These are phyloP conservation scores for Neofusicoccum parvum DNA, from an alignment of 2,329 filamentous ascomycete genomes.

Conservation along the genomic window DNA sequence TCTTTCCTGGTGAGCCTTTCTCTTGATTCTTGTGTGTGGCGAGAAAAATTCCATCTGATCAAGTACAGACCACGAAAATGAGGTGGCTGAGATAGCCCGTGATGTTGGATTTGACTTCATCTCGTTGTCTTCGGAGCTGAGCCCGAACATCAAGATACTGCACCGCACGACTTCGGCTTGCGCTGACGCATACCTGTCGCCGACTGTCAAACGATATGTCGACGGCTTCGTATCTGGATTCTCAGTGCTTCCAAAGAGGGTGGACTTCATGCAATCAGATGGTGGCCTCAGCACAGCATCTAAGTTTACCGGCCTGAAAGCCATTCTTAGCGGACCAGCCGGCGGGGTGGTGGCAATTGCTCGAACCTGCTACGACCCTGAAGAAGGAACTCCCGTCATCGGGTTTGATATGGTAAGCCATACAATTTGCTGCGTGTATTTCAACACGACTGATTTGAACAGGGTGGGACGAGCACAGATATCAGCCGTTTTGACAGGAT, in stretches of 20 bases:
- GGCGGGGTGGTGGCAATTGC: conserved; percentile 39
- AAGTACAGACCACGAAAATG: conserved; percentile 30
- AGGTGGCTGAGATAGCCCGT: conserved; percentile 31
- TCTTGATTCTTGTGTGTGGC: not conserved
- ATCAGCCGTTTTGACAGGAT: conserved; percentile 36
- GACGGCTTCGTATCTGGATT: conserved; percentile 32
- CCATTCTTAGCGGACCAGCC: conserved; percentile 38
- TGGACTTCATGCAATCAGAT: conserved; percentile 40
- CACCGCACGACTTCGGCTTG: conserved; percentile 30
- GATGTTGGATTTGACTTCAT: conserved; percentile 34
- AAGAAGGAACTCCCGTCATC: conserved; percentile 31
- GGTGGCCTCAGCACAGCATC: conserved; percentile 32
- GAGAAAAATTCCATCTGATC: no score
- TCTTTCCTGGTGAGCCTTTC: conserved; percentile 27
- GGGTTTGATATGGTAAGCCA: conserved; percentile 30
- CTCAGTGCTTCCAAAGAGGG: conserved; percentile 28
- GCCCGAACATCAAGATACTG: conserved; percentile 31
- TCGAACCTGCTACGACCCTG: conserved; percentile 34
- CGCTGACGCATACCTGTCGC: conserved; percentile 34
- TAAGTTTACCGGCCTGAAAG: conserved; percentile 35
- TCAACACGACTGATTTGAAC: not conserved
- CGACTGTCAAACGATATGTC: conserved; percentile 29
- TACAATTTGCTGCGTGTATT: no score
- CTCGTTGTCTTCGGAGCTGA: conserved; percentile 29
- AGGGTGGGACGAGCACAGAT: conserved; percentile 37